Evolutionary conservation across 805 yeast genomes (phyloP), one percentile per base, ranked within the genome.

Genomic region (Barnettozyma siamensis): DNA sequence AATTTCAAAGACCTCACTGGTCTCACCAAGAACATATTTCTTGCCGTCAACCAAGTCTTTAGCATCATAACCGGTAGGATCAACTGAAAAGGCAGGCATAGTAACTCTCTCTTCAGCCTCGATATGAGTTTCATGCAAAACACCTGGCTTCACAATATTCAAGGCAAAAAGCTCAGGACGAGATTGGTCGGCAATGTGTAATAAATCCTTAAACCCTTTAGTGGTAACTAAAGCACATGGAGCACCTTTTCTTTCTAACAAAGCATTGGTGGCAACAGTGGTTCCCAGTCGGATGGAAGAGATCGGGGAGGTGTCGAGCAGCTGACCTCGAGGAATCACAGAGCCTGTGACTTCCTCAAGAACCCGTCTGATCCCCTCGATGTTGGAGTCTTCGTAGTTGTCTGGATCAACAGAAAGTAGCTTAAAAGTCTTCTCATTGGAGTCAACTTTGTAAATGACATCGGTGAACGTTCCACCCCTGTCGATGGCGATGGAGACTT

Each of bases 81-180:
- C 83, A 58, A 80, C 89, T 11, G 75, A 69, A 51, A 70, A 83
- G 38, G 75, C 80, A 43, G 75, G 89, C 37, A 84, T 66, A 1
- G 94, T 71, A 29, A 73, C 73, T 46, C 79, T 58, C 49, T 72
- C 79, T 43, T 71, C 75, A 32, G 70, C 62, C 49, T 73, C 78
- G 21, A 73, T 56, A 5, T 71, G 76, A 19, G 53, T 44, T 17
- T 62, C 59, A 40, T 72, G 73, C 38, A 73, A 59, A 17, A 68
- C 74, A 8, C 66, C 72, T 33, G 73, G 70, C 44, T 72, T 73
- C 23, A 61, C 63, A 30, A 74, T 73, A 18, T 72, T 67, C 49
- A 73, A 58, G 45, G 73, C 76, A 47, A 73, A 73, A 23, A 73
- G 64, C 40, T 69, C 65, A 4, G 79, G 79, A 47, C 79, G 61